Percentiles rank a stretch among this genome's conserved stretches.
phyloP scores from a whole-genome alignment of 805 yeast genomes.

The Kregervanrija fluxuum region DNA sequence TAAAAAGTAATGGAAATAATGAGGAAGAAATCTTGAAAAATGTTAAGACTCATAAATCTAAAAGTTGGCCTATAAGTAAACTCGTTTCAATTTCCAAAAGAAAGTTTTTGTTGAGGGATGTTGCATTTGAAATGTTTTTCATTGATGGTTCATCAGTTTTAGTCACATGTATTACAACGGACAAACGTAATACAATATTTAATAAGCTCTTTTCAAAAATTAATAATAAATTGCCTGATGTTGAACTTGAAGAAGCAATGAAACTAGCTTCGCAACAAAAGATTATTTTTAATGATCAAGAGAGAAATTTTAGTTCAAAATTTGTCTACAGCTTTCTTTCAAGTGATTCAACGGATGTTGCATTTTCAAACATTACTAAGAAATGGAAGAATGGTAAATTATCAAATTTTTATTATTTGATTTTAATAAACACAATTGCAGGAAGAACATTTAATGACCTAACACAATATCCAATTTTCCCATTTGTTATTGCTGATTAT shows the following conservation, averaged over 20 bases:
- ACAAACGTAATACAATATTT: conserved; percentile 51
- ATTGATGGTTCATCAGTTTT: conserved; percentile 64
- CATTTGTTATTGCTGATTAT: conserved; percentile 86
- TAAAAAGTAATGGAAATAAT: conserved; percentile 31
- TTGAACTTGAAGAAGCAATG: conserved; percentile 47
- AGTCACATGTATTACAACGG: conserved; percentile 51
- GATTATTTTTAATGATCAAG: conserved; percentile 1
- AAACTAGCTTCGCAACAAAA: conserved; percentile 36
- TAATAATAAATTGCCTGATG: conserved; percentile 43
- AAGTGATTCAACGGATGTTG: conserved; percentile 9
- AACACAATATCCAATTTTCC: conserved; percentile 88
- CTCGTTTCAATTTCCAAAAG: conserved; percentile 64
- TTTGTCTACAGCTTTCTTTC: conserved; percentile 10
- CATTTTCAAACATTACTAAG: conserved; percentile 44
- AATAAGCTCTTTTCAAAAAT: conserved; percentile 41
- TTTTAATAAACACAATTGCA: conserved; percentile 74
- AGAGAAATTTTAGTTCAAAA: conserved; percentile 6
- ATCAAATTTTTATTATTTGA: conserved; percentile 76
- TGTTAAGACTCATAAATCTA: conserved; percentile 36
- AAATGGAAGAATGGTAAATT: conserved; percentile 74
- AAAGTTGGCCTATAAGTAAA: conserved; percentile 53
- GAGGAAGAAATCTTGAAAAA: conserved; percentile 3
- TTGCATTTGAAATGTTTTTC: conserved; percentile 73
- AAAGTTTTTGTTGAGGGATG: conserved; percentile 70
- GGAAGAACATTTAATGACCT: conserved; percentile 86